Evolutionary conservation across 2,329 filamentous ascomycete species (phyloP).

Genomic region (Ascochyta pisi): DNA sequence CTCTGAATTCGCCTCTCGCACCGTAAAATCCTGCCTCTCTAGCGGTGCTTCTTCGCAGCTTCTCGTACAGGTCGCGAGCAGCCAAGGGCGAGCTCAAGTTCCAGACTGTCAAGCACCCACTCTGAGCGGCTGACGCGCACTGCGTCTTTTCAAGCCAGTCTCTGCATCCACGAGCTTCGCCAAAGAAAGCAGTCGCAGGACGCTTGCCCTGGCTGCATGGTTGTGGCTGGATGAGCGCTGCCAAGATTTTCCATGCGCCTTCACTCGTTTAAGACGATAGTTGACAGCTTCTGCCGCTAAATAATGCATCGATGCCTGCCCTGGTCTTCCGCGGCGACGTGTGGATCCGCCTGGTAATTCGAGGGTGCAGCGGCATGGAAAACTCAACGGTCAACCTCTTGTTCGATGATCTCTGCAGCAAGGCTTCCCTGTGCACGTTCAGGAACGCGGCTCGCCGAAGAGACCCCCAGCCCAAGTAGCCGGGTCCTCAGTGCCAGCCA

Average conservation of each 20-base stretch:
- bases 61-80: not conserved
- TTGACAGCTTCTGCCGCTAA: constrained; percentile 28
- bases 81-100: not conserved
- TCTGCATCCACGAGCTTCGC: not conserved
- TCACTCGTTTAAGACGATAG: constrained; percentile 9
- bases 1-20: constrained; percentile 16
- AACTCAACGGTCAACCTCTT: constrained; percentile 10
- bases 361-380: constrained; percentile 7
- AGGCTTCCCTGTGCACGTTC: constrained; percentile 26
- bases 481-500: constrained; percentile 29
- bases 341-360: constrained; percentile 4
- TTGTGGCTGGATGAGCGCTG: constrained; percentile 8
- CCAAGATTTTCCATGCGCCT: constrained; percentile 17
- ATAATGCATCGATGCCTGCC: constrained; percentile 20
- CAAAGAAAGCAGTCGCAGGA: not conserved
- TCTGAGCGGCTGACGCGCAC: not conserved
- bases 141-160: too few species aligned
- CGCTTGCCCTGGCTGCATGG: not conserved
- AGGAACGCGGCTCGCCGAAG: constrained; percentile 41
- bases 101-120: not conserved
- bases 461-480: constrained; percentile 32
- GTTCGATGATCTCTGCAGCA: constrained; percentile 30
- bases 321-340: constrained; percentile 20
- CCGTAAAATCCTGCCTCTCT: constrained; percentile 1
- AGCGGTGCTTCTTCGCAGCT: constrained; percentile 9